Percentiles rank a stretch among this genome's conserved stretches.
These are phyloP conservation scores for Ceratocystis albifundus DNA, from an alignment of 2,329 filamentous ascomycete species.

Conservation along the genomic window DNA sequence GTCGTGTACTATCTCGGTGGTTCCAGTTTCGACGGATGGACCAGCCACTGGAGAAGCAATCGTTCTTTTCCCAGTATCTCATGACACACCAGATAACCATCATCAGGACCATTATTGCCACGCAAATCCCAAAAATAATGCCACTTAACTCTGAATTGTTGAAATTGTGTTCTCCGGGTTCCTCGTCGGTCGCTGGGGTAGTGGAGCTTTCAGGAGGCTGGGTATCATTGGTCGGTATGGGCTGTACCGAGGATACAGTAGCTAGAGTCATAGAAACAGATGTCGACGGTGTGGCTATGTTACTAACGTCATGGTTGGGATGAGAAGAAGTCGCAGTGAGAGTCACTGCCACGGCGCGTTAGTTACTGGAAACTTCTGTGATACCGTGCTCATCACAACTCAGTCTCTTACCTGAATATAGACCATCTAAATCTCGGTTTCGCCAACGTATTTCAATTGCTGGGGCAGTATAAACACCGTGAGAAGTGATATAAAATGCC, in stretches of 20 bases:
- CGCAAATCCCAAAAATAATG: constrained; percentile 18
- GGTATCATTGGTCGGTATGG: neutral
- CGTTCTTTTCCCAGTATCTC: constrained; percentile 18
- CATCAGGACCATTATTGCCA: constrained; percentile 12
- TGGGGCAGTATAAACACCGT: constrained; percentile 27
- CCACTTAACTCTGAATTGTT: constrained; percentile 17
- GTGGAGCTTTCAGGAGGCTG: neutral
- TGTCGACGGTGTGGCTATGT: neutral
- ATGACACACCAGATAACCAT: constrained; percentile 10
- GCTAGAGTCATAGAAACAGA: neutral
- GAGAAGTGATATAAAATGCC: constrained; percentile 24
- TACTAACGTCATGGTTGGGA: neutral
- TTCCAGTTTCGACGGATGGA: neutral
- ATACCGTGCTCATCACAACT: neutral
- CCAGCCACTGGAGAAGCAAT: neutral
- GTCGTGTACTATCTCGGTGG: constrained; percentile 2
- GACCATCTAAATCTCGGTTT: constrained; percentile 23
- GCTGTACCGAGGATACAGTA: neutral
- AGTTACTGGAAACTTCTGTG: neutral
- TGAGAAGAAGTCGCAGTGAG: neutral
- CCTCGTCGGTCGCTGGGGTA: neutral
- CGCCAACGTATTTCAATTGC: constrained; percentile 30
- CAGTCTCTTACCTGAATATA: constrained; percentile 11
- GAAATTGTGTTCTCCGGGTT: neutral
- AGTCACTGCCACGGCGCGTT: neutral